Base-by-base conservation (phyloP, 2,329 filamentous ascomycete genomes). In the Ophiocordyceps camponoti-floridani region DNA sequence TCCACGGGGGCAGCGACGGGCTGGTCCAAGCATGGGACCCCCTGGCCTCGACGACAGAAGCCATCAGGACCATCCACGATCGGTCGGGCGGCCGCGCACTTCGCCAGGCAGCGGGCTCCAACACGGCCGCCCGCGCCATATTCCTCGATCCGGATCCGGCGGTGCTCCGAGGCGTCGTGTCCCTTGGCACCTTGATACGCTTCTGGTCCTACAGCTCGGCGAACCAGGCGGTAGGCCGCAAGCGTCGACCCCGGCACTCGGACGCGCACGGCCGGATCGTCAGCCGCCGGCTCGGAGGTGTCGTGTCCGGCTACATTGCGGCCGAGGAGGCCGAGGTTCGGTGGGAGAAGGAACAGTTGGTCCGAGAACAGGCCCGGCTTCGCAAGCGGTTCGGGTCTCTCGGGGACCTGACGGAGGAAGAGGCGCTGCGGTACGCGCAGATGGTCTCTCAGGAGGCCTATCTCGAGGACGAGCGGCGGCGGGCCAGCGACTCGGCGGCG, bases 1-100 rank as follows among this genome's bases (percentile, higher is more conserved):
- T 96, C 7, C 85, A 94, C 58, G 91, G 91, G 43, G 91, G 91
- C 26, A 94, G 84, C 52, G 91, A 98, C 62, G 89, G 91, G 1
- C 73, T 96, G 3, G 89, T 94, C 4, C 91, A 96, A 60, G 84
- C 87, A 6, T 98, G 91, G 91, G 91, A 98, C 64, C 84, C 84
- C n/a, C 67, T 98, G 42, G 85, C 81, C 1, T 96, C 89, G 2
- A 82, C 73, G 0, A 62, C 72, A 16, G 77, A 81, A 18, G 85
- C 91, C 0, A 73, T 96, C 44, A 78, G 87, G 37, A 96, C 87
- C 0, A 69, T 98, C 45, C 88, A 94, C 56, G 85, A 86, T 3
- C 79, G 83, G 13, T 87, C 89, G 51, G 84, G 84, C 2, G 81
- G 83, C 8, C 79, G 86, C 27, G 82, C 88, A 43, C 83, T 88